phyloP scores from a whole-genome alignment of 2,329 filamentous ascomycete genomes.

The Aspergillus bombycis region DNA sequence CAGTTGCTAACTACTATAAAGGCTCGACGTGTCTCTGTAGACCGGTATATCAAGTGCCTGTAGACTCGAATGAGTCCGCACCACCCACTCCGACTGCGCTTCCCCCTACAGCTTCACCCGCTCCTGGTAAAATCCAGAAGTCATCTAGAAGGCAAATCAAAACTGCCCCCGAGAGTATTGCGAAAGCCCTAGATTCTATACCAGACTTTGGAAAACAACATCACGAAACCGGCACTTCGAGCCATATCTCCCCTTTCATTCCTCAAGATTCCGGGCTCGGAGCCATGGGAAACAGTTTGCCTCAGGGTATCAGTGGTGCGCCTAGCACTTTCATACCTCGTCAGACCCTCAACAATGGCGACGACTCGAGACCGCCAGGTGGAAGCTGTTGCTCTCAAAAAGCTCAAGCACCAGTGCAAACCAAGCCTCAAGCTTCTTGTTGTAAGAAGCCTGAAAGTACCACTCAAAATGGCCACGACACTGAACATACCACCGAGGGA shows the following conservation, averaged over 20 bases:
- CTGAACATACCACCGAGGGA: background rate
- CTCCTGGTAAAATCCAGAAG: conserved; percentile 42
- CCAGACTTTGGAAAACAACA: conserved; percentile 27
- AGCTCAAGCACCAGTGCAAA: conserved; percentile 16
- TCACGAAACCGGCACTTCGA: conserved; percentile 21
- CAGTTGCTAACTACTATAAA: conserved; percentile 23
- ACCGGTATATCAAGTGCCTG: conserved; percentile 44
- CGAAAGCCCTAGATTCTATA: conserved; percentile 36
- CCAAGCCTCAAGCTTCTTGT: conserved; percentile 30
- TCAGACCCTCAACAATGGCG: background rate
- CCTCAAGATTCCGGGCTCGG: conserved; percentile 14
- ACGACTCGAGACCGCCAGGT: conserved; percentile 4
- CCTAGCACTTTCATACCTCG: conserved; percentile 2
- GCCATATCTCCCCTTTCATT: conserved; percentile 15
- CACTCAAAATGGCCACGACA: background rate
- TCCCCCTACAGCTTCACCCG: conserved; percentile 26
- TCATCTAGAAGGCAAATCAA: conserved; percentile 37
- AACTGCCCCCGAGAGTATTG: conserved; percentile 37
- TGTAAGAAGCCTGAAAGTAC: conserved; percentile 26
- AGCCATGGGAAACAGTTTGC: background rate
- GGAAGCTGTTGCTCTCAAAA: conserved; percentile 32
- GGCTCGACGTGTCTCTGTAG: conserved; percentile 46
- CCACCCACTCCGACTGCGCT: conserved; percentile 19
- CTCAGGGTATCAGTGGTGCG: background rate
- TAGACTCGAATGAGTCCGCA: conserved; percentile 26